phyloP scores from a whole-genome alignment of 768 basidiomycete species.

The Rhodocollybia butyracea region DNA sequence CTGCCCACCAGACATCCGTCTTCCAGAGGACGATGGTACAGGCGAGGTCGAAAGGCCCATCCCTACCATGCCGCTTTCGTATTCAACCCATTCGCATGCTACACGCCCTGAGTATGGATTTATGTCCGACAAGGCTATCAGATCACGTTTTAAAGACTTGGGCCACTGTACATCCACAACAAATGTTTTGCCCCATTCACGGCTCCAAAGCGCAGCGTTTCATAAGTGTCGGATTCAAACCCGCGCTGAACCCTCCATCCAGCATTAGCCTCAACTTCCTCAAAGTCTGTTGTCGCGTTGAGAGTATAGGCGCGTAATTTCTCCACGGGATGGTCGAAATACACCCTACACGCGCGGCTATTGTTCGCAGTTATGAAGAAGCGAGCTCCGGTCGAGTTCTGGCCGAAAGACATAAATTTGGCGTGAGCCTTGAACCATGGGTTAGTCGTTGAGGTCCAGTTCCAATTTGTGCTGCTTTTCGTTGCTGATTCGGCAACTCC shows the following conservation, averaged over 20 bases:
- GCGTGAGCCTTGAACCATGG: constrained; percentile 2
- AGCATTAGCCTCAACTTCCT: constrained; percentile 13
- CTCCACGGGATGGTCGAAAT: constrained; percentile 49
- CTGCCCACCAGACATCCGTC: constrained; percentile 27
- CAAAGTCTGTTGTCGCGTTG: neutral
- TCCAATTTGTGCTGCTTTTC: neutral
- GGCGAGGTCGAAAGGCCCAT: constrained; percentile 18
- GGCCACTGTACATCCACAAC: constrained; percentile 53
- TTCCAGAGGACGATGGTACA: constrained; percentile 10
- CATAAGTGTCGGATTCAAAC: constrained; percentile 8
- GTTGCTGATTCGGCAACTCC: neutral
- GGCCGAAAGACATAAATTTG: neutral
- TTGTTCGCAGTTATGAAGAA: constrained; percentile 53
- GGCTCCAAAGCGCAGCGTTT: constrained; percentile 54
- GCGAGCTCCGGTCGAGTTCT: constrained; percentile 32
- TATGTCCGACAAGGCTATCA: constrained; percentile 7
- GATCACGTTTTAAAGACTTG: too few species aligned
- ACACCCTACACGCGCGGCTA: constrained; percentile 60
- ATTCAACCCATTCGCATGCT: constrained; percentile 68
- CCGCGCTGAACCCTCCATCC: constrained; percentile 8
- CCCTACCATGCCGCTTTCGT: constrained; percentile 53
- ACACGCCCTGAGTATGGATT: constrained; percentile 37
- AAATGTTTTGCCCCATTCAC: constrained; percentile 53
- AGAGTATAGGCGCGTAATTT: constrained; percentile 31
- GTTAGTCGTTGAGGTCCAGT: neutral